Evolutionary conservation across 2,329 filamentous ascomycete species (phyloP).

Genomic region (Rutstroemia sydowiana): DNA sequence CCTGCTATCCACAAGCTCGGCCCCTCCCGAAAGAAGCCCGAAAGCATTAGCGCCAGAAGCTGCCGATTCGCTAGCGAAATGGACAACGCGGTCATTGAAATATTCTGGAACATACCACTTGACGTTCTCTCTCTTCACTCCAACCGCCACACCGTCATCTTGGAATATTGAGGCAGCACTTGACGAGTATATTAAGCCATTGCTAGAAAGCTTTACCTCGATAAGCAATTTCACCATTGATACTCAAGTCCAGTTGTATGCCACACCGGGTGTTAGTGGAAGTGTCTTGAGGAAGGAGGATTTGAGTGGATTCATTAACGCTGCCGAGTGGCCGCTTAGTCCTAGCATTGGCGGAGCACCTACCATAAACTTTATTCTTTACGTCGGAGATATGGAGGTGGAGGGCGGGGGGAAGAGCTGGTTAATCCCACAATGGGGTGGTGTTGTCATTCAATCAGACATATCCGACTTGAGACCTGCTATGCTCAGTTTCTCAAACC

Average conservation of each 20-base stretch:
- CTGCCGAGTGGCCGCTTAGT: conserved; percentile 92
- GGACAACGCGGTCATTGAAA: conserved; percentile 78
- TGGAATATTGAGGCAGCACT: conserved; percentile 89
- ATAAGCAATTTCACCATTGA: conserved; percentile 96
- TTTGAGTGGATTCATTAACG: conserved; percentile 90
- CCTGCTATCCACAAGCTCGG: conserved; percentile 54
- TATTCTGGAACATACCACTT: conserved; percentile 92
- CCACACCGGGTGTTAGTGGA: conserved; percentile 54
- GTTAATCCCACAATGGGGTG: conserved; percentile 95
- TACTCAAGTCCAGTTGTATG: conserved; percentile 92
- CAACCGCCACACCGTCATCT: conserved; percentile 66
- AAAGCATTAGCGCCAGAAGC: conserved; percentile 43
- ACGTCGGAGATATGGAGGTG: conserved; percentile 56
- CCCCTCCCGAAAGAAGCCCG: conserved; percentile 41
- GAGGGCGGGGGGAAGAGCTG: conserved; percentile 55
- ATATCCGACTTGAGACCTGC: conserved; percentile 67
- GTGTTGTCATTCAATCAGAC: conserved; percentile 52
- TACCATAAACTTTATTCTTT: conserved; percentile 93
- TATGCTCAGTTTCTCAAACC: conserved; percentile 83
- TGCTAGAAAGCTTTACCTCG: conserved; percentile 68
- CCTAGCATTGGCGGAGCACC: conserved; percentile 89
- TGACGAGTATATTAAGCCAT: conserved; percentile 70
- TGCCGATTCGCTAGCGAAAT: conserved; percentile 53
- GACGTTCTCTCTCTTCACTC: conserved; percentile 90
- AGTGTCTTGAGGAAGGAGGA: conserved; percentile 73